Percentiles rank a stretch among this genome's conserved stretches.
Evolutionary conservation across 2,329 filamentous ascomycete species (phyloP).

Genomic region (Claviceps maximensis): DNA sequence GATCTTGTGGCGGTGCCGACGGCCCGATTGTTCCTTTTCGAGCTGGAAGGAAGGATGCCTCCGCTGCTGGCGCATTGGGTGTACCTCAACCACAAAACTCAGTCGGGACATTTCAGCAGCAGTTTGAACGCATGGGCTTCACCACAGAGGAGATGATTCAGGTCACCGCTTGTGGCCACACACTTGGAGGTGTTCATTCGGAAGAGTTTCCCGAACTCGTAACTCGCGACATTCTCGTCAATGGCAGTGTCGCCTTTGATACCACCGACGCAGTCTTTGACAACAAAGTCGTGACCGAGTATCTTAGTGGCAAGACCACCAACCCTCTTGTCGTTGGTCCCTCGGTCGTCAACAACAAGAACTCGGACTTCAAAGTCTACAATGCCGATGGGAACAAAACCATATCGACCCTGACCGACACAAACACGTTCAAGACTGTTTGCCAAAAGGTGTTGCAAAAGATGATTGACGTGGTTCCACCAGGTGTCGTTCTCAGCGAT

Average conservation of each 20-base stretch:
- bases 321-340: slow-evolving; percentile 43
- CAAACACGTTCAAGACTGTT: slow-evolving; percentile 28
- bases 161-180: slow-evolving; percentile 47
- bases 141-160: slow-evolving; percentile 44
- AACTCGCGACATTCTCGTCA: slow-evolving; percentile 25
- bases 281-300: slow-evolving; percentile 43
- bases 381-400: slow-evolving; percentile 42
- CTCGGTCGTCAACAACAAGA: slow-evolving; percentile 28
- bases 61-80: slow-evolving; percentile 29
- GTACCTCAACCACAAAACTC: slow-evolving; percentile 46
- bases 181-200: slow-evolving; percentile 45
- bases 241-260: slow-evolving; percentile 35
- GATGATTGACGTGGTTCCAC: slow-evolving; percentile 49
- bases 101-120: slow-evolving; percentile 34
- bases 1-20: slow-evolving; percentile 43
- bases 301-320: slow-evolving; percentile 36
- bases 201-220: slow-evolving; percentile 40
- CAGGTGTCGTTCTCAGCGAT: slow-evolving; percentile 34
- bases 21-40: slow-evolving; percentile 30
- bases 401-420: slow-evolving; percentile 32
- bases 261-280: slow-evolving; percentile 37
- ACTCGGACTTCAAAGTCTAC: slow-evolving; percentile 45
- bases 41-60: slow-evolving; percentile 42
- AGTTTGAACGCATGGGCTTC: slow-evolving; percentile 47
- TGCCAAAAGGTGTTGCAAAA: slow-evolving; percentile 41